Evolutionary conservation across 768 basidiomycete species (phyloP), one percentile per base, ranked within the genome.

Genomic region (Leccinum incarnatum): DNA sequence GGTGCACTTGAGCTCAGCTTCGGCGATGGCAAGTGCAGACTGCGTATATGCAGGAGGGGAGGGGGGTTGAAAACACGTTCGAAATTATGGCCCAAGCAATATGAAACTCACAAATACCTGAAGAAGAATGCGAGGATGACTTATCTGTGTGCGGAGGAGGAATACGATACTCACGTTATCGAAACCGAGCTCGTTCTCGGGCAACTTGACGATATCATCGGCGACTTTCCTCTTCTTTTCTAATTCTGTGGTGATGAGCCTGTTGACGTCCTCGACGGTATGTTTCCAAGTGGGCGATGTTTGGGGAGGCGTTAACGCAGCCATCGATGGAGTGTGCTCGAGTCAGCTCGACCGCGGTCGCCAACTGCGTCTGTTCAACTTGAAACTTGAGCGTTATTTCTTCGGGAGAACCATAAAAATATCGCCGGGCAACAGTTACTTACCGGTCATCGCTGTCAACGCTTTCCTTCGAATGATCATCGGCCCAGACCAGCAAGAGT

Each of bases 21-120:
- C 88, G 11, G 80, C 82, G 23, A 78, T 66, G 1, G 86, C 82
- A n/a, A 93, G 82, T 10, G 79, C 75, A 21, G 79, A 65, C 88
- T 91, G 59, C 57, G 59, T 46, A 17, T 7, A 48, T 48, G 21
- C 23, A 29, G 34, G 51, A 50, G 54, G 64, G n/a, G 40, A 55
- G 49, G 54, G 64, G n/a, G 42, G n/a, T 57, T 63, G 54, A 49
- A 55, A n/a, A 36, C 50, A 57, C 21, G 32, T 40, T 37, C 12
- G 5, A 3, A 6, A 7, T 19, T 32, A 19, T 30, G 4, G 14
- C 5, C 6, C 14, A 1, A 37, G 34, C 29, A 4, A 32, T 5
- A 45, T 45, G 19, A 42, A 29, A 82, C 87, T 78, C 75, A 92
- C 89, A 67, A 90, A 89, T 23, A 91, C 89, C 89, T 91, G 64